Evolutionary conservation across 495 filamentous ascomycete species (phyloP).

Genomic region (Penicillium canariense): DNA sequence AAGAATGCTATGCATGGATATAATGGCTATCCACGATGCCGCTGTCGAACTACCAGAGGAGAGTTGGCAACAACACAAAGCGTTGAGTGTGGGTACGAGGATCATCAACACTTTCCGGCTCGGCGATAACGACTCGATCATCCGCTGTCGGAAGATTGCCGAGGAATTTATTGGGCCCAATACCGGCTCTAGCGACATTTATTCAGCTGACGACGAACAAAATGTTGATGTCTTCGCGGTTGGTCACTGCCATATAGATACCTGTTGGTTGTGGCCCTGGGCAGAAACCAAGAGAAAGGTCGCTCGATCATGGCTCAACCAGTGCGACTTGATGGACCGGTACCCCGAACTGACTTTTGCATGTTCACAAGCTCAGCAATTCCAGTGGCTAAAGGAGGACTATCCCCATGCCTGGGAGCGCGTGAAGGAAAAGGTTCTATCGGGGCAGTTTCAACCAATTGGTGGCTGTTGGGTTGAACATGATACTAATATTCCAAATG

Average conservation of each 20-base stretch:
- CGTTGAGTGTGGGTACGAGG: conserved; percentile 73
- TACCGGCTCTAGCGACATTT: conserved; percentile 79
- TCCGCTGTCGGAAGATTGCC: conserved; percentile 58
- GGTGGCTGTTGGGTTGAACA: conserved; percentile 99
- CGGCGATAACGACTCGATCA: conserved; percentile 52
- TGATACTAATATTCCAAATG: conserved; percentile 94
- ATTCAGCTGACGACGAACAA: conserved; percentile 67
- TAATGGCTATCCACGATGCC: conserved; percentile 90
- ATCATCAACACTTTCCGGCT: conserved; percentile 84
- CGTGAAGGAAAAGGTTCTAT: conserved; percentile 84
- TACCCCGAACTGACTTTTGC: conserved; percentile 94
- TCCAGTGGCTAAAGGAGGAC: conserved; percentile 89
- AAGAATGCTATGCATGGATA: conserved; percentile 79
- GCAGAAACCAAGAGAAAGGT: conserved; percentile 97
- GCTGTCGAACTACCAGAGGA: conserved; percentile 75
- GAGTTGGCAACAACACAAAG: conserved; percentile 82
- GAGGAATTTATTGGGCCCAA: conserved; percentile 74
- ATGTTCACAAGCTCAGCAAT: conserved; percentile 92
- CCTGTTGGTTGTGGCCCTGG: conserved; percentile 97
- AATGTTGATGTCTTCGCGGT: conserved; percentile 70
- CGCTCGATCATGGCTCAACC: conserved; percentile 91
- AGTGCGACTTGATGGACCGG: conserved; percentile 88
- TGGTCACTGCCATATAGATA: conserved; percentile 96
- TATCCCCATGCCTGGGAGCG: conserved; percentile 86
- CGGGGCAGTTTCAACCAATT: conserved; percentile 88